Conservation (phyloP, 2,329 filamentous ascomycete species). For the Fusarium floridanum region DNA sequence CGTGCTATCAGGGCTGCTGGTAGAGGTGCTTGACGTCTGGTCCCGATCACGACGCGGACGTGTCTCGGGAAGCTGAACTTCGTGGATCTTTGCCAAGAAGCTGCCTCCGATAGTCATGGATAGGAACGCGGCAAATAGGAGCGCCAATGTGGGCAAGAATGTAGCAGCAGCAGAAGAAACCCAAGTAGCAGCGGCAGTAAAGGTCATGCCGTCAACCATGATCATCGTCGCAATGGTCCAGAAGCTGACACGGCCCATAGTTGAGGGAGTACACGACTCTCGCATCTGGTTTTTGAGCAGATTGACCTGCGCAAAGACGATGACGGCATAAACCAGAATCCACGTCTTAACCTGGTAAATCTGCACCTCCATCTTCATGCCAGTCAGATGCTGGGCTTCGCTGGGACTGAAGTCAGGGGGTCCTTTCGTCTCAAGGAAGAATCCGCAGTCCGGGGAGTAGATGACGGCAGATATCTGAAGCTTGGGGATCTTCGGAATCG, state of each 20-base stretch:
- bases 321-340: constrained; percentile 66
- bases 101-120: constrained; percentile 69
- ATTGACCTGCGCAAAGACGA: constrained; percentile 72
- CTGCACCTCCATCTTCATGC: constrained; percentile 72
- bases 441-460: constrained; percentile 77
- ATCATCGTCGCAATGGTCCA: constrained; percentile 72
- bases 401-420: constrained; percentile 66
- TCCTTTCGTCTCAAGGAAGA: constrained; percentile 74
- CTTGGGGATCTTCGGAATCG: constrained; percentile 65
- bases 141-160: constrained; percentile 68
- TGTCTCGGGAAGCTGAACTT: constrained; percentile 67
- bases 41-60: constrained; percentile 62
- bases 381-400: constrained; percentile 68
- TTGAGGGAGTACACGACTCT: constrained; percentile 76
- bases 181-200: constrained; percentile 68
- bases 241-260: constrained; percentile 75
- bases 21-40: constrained; percentile 27
- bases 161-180: constrained; percentile 67
- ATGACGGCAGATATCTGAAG: constrained; percentile 73
- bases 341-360: constrained; percentile 70
- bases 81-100: constrained; percentile 71
- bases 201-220: constrained; percentile 71
- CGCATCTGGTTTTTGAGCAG: constrained; percentile 74
- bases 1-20: constrained; percentile 31
- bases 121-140: constrained; percentile 65